Evolutionary conservation across 768 basidiomycete genomes (phyloP).

Genomic region (Gelatoporia subvermispora): DNA sequence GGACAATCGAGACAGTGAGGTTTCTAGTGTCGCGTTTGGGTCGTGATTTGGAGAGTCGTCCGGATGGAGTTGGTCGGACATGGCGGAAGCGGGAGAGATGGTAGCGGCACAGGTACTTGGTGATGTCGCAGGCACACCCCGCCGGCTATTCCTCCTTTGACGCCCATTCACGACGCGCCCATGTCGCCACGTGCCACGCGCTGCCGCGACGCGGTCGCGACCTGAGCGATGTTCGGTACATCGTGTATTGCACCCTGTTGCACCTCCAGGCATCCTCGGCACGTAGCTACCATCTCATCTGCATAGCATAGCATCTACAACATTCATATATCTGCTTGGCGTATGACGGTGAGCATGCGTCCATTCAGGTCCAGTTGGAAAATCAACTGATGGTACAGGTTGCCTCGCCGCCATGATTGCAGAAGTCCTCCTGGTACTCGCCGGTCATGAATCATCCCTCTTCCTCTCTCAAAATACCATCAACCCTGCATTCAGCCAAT

Average conservation of each 20-base stretch:
- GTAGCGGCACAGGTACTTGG: neutral
- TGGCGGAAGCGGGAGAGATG: neutral
- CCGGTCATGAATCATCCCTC: constrained; percentile 83
- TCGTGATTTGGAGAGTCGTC: neutral
- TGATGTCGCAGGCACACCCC: neutral
- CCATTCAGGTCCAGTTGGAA: neutral
- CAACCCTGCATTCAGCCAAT: constrained; percentile 58
- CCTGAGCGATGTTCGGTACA: neutral
- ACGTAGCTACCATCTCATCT: no score
- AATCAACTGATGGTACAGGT: constrained; percentile 9
- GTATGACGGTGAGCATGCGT: neutral
- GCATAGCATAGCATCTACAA: no score
- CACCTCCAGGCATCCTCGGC: no score
- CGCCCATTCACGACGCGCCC: neutral
- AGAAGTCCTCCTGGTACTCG: constrained; percentile 81
- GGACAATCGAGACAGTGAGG: constrained; percentile 2
- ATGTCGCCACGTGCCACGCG: neutral
- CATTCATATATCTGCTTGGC: no score
- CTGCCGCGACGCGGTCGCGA: neutral
- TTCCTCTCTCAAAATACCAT: constrained; percentile 59
- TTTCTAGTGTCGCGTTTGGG: neutral
- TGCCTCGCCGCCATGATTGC: constrained; percentile 75
- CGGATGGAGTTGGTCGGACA: neutral
- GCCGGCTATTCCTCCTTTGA: neutral
- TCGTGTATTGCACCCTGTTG: no score